phyloP scores from a whole-genome alignment of 1,139 yeast species.

The Kluyveromyces marxianus region DNA sequence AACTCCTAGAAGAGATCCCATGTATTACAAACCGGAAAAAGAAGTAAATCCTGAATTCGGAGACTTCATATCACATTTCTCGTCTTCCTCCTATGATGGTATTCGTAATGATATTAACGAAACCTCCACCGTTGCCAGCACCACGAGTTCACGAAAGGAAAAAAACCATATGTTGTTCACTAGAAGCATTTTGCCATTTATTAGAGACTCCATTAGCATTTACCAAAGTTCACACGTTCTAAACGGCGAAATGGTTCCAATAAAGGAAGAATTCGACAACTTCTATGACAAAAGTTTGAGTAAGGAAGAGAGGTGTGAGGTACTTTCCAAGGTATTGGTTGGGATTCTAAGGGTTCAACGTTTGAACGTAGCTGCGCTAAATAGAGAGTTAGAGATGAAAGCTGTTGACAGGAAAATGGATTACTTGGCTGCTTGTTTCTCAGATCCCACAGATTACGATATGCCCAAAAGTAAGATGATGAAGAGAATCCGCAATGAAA shows the following conservation, averaged over 20 bases:
- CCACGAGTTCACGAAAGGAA: constrained; percentile 12
- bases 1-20: background rate
- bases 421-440: constrained; percentile 14
- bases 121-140: constrained; percentile 19
- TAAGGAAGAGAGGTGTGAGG: constrained; percentile 10
- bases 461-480: constrained; percentile 13
- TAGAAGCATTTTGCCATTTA: constrained; percentile 16
- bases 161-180: constrained; percentile 13
- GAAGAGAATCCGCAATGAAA: constrained; percentile 12
- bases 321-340: constrained; percentile 14
- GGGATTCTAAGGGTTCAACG: constrained; percentile 16
- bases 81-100: constrained; percentile 19
- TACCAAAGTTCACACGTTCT: constrained; percentile 17
- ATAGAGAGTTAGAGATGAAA: constrained; percentile 20
- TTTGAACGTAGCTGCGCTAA: constrained; percentile 19
- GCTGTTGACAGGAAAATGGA: constrained; percentile 16
- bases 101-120: constrained; percentile 8
- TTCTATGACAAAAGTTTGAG: constrained; percentile 6
- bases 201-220: constrained; percentile 14
- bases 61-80: constrained; percentile 12
- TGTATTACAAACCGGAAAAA: constrained; percentile 6
- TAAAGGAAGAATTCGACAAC: constrained; percentile 10
- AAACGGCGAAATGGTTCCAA: constrained; percentile 13
- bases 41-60: background rate
- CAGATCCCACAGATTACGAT: constrained; percentile 15